Conservation (phyloP, 768 basidiomycete species). For the Boletus sp. region DNA sequence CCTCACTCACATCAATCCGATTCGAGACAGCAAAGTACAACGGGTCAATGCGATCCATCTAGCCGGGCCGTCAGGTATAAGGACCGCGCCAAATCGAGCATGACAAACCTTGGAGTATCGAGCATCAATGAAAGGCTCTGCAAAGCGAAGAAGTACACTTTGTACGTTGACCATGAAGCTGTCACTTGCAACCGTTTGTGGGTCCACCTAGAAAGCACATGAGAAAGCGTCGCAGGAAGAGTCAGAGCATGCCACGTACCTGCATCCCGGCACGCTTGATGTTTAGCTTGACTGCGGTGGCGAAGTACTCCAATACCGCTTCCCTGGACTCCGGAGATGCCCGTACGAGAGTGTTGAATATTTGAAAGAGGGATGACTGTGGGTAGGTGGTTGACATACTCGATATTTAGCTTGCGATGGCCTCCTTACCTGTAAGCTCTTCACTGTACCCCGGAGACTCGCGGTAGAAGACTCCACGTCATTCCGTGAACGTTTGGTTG, state of each 20-base stretch:
- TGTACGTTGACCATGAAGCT: constrained; percentile 93
- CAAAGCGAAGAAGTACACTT: constrained; percentile 76
- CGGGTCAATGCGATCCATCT: constrained; percentile 92
- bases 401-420: not conserved
- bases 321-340: constrained; percentile 77
- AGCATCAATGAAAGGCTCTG: constrained; percentile 94
- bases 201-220: constrained; percentile 61
- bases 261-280: constrained; percentile 89
- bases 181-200: constrained; percentile 82
- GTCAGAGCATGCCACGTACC: constrained; percentile 35
- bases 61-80: constrained; percentile 4
- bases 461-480: constrained; percentile 83
- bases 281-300: constrained; percentile 72
- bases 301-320: constrained; percentile 80
- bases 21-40: constrained; percentile 72
- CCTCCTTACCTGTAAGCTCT: constrained; percentile 69
- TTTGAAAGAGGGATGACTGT: constrained; percentile 72
- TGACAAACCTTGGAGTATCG: constrained; percentile 74
- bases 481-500: constrained; percentile 65
- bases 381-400: not conserved
- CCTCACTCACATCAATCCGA: constrained; percentile 77
- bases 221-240: not conserved
- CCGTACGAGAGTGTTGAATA: constrained; percentile 87
- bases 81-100: not conserved
- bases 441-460: constrained; percentile 83